Base-by-base conservation (phyloP, 495 filamentous ascomycete species). In the Collariella sp. region DNA sequence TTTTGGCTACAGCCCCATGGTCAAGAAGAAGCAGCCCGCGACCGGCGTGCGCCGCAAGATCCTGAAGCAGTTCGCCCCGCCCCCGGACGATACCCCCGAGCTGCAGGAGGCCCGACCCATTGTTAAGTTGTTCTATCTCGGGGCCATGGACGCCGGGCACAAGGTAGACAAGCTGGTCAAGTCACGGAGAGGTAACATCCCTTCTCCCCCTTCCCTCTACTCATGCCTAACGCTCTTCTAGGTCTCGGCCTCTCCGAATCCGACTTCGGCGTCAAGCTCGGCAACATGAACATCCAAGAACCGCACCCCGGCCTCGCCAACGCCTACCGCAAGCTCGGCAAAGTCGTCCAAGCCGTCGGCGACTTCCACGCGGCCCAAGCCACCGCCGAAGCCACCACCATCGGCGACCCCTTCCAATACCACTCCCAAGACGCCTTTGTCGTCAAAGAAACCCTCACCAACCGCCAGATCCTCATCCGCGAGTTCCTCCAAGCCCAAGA, bases 401-500 rank as follows among this genome's bases (percentile, higher is more conserved):
- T 99, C 42, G 89, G 88, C 43, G 94, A 97, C 62, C 89, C 94
- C 7, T 80, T 99, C 48, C 85, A 87, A 56, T 97, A 99, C 66
- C 91, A 99, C 70, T 96, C 90, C 23, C 84, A 85, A 13, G 93
- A 99, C 65, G 89, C 94, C 22, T 93, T 97, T 66, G 95, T 97
- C 64, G 94, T 99, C 59, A 99, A 99, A 70, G 94, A 99, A 65
- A 96, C 91, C 20, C 80, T 99, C 58, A 99, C 94, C 18, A 99
- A 99, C 72, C 85, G 94, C 3, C 94, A 99, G 69, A 95, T 99
- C 63, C 79, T 99, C n/a, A 85, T 96, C 31, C 89, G 94, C 44
- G 94, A 99, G 58, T 80, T 96, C 41, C 67, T 95, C 23, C 85
- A 93, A 67, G 91, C 93, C 3, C 87, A 95, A 64, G 86, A 91